Conservation (phyloP, 306 rosid species). For the Lathyrus sativus region DNA sequence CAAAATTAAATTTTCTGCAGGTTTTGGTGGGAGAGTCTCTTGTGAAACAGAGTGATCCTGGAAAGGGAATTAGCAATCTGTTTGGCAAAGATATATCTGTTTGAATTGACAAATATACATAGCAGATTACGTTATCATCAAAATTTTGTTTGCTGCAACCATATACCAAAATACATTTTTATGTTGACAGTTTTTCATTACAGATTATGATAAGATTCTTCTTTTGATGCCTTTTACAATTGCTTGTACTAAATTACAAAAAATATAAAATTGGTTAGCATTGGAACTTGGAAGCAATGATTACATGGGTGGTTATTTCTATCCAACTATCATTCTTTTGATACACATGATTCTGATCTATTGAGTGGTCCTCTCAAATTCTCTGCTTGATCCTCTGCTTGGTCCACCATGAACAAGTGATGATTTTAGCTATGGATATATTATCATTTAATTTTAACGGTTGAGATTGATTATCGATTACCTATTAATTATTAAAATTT, state of each 20-base stretch:
- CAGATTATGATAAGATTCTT: slow-evolving; percentile 8
- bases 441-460: too few species aligned
- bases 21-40: slow-evolving; percentile 94
- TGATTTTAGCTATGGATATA: too few species aligned
- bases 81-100: slow-evolving; percentile 78
- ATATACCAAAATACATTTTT: slow-evolving; percentile 19
- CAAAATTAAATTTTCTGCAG: slow-evolving; percentile 41
- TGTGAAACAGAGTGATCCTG: slow-evolving; percentile 82
- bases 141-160: slow-evolving; percentile 7
- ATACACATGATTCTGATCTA: too few species aligned
- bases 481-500: too few species aligned
- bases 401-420: too few species aligned
- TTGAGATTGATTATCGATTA: too few species aligned
- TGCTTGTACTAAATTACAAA: slow-evolving; percentile 13
- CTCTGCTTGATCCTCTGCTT: too few species aligned
- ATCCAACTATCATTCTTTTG: too few species aligned
- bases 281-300: too few species aligned
- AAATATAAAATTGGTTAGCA: too few species aligned
- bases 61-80: slow-evolving; percentile 81
- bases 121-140: background rate
- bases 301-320: too few species aligned
- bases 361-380: too few species aligned
- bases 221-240: slow-evolving; percentile 7
- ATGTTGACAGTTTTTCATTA: background rate
- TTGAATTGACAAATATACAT: slow-evolving; percentile 3